Evolutionary conservation across 2,329 filamentous ascomycete species (phyloP).

Genomic region (Trichophyton mentagrophytes): DNA sequence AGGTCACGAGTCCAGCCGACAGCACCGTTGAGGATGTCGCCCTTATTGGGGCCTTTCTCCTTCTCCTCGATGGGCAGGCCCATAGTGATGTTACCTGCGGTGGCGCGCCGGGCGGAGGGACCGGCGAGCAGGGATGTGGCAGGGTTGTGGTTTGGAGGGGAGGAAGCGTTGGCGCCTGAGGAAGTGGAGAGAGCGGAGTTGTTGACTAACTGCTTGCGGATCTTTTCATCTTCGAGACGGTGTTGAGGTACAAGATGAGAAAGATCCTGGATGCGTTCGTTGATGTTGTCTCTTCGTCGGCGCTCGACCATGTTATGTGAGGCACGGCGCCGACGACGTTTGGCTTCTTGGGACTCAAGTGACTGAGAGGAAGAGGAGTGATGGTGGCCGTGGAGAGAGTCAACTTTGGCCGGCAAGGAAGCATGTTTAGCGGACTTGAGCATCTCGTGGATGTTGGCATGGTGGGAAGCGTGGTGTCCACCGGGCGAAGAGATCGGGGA

Average conservation of each 20-base stretch:
- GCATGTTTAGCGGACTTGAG: constrained; percentile 70
- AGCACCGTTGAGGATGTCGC: constrained; percentile 91
- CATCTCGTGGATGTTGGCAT: constrained; percentile 74
- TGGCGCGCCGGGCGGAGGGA: constrained; percentile 66
- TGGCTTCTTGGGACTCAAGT: constrained; percentile 78
- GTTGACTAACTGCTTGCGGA: constrained; percentile 86
- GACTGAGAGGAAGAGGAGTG: constrained; percentile 30
- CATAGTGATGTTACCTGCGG: constrained; percentile 76
- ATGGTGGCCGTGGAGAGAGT: constrained; percentile 36
- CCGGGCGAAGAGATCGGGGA: constrained; percentile 76
- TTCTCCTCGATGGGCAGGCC: constrained; percentile 91
- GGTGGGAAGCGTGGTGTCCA: constrained; percentile 32
- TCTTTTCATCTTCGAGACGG: constrained; percentile 90
- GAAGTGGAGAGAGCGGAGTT: constrained; percentile 72
- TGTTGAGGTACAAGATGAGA: constrained; percentile 87
- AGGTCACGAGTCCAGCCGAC: constrained; percentile 95
- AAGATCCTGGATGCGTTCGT: constrained; percentile 92
- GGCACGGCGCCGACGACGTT: constrained; percentile 77
- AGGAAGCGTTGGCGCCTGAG: constrained; percentile 46
- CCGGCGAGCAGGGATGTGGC: constrained; percentile 82
- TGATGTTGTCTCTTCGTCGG: constrained; percentile 91
- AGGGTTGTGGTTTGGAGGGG: constrained; percentile 19
- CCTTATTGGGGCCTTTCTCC: constrained; percentile 97
- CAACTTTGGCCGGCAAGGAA: constrained; percentile 80
- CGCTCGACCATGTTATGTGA: constrained; percentile 96